These are phyloP conservation scores for Gracilaria gracilis DNA, from an alignment of 23 red algal species.

Conservation along the genomic window DNA sequence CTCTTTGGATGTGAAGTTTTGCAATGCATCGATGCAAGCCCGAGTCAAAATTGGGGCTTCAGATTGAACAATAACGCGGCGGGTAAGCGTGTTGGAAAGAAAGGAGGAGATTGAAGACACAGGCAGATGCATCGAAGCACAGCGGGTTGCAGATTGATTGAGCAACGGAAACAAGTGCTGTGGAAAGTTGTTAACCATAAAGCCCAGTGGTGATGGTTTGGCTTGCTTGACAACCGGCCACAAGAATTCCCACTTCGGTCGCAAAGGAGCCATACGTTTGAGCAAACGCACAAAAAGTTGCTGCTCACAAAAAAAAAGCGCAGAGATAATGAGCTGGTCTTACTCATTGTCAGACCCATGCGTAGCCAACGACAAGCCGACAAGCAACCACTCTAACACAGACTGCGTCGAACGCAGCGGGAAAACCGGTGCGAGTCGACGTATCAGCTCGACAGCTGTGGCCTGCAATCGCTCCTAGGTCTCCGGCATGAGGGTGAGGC, in stretches of 20 bases:
- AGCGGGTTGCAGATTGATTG: not conserved
- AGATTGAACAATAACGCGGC: not conserved
- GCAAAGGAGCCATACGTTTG: not conserved
- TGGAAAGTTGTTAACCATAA: conserved; percentile 13
- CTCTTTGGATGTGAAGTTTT: conserved; percentile 1
- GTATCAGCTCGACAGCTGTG: too few species aligned
- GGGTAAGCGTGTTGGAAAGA: conserved; percentile 9
- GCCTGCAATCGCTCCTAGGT: too few species aligned
- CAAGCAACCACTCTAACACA: conserved; percentile 32
- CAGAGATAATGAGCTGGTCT: conserved; percentile 34
- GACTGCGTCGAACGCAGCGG: too few species aligned
- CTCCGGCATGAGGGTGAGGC: too few species aligned
- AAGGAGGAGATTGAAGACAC: not conserved
- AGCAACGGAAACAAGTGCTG: not conserved
- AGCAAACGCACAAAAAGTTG: conserved; percentile 21
- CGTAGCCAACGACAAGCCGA: conserved; percentile 4
- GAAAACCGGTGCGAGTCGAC: too few species aligned
- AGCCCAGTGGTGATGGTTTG: conserved; percentile 6
- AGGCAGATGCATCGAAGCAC: not conserved
- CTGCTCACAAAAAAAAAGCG: conserved; percentile 28
- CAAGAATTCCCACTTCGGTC: conserved; percentile 9
- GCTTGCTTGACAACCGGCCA: conserved; percentile 21
- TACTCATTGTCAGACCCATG: conserved; percentile 27
- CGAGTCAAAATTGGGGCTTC: not conserved
- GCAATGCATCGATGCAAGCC: not conserved